phyloP scores from a whole-genome alignment of 257 asterid genomes.

The Solanum neorickii region DNA sequence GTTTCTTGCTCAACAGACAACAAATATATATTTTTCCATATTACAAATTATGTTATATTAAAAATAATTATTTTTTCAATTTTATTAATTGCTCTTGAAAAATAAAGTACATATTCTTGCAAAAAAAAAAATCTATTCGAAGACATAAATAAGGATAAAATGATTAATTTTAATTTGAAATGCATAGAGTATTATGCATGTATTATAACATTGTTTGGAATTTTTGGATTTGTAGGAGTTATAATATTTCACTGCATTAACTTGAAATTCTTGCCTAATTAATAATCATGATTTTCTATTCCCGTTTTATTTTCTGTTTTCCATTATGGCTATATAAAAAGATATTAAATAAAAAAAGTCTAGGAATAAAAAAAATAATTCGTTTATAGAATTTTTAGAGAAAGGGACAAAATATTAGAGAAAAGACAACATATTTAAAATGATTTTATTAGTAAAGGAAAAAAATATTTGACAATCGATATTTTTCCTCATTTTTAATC shows the following conservation, averaged over 20 bases:
- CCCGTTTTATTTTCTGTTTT: not conserved
- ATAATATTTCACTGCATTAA: not conserved
- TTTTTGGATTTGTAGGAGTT: not conserved
- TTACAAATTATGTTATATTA: too few species aligned
- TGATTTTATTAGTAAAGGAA: not conserved
- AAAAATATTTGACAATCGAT: not conserved
- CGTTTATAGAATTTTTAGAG: not conserved
- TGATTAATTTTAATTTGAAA: not conserved
- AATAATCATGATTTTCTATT: not conserved
- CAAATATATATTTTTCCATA: too few species aligned
- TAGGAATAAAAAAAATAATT: not conserved
- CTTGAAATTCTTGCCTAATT: not conserved
- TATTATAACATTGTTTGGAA: not conserved
- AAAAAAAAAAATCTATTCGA: not conserved
- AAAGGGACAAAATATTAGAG: not conserved
- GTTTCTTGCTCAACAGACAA: too few species aligned
- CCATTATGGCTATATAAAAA: not conserved
- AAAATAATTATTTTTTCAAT: too few species aligned
- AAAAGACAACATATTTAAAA: not conserved
- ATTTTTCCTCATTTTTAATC: not conserved
- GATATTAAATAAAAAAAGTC: not conserved
- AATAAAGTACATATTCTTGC: not conserved
- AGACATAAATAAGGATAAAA: not conserved
- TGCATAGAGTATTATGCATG: not conserved
- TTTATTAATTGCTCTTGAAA: too few species aligned